phyloP scores from a whole-genome alignment of 169 alveolate genomes.

The Eimeria necatrix region DNA sequence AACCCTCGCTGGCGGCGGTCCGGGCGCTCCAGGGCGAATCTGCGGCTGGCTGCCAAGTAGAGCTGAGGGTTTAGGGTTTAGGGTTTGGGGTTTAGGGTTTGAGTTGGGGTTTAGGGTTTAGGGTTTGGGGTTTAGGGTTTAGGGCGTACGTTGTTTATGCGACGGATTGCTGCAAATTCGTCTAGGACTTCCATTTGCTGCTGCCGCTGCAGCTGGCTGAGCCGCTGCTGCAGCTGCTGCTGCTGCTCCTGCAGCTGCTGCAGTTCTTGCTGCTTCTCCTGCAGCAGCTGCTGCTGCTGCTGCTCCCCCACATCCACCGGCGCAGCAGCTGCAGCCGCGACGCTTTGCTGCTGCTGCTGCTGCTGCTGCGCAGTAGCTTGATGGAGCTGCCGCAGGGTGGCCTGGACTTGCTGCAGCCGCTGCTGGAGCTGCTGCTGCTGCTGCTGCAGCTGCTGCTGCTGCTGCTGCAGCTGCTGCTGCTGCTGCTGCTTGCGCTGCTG shows the following conservation, averaged over 20 bases:
- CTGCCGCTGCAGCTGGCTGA: too few species aligned
- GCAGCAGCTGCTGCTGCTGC: background rate
- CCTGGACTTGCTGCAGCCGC: background rate
- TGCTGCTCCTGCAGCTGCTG: background rate
- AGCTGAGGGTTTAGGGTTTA: background rate
- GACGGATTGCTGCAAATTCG: background rate
- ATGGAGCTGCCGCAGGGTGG: too few species aligned
- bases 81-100: constrained; percentile 15
- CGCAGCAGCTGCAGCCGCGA: too few species aligned
- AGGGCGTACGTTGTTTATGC: background rate
- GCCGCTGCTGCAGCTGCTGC: constrained; percentile 5
- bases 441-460: constrained; percentile 57
- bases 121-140: too few species aligned
- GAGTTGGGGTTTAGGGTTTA: too few species aligned
- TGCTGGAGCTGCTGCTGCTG: constrained; percentile 39
- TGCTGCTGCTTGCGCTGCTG: constrained; percentile 35
- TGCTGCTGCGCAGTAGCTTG: too few species aligned
- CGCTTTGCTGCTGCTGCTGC: too few species aligned
- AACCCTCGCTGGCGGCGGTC: constrained; percentile 37
- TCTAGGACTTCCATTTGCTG: background rate
- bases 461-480: constrained; percentile 43
- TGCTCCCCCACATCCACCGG: too few species aligned
- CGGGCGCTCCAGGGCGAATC: constrained; percentile 43
- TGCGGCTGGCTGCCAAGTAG: constrained; percentile 43
- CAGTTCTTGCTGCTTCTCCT: background rate